Evolutionary conservation across 2,329 filamentous ascomycete genomes (phyloP), one percentile per base, ranked within the genome.

Genomic region (Aspergillus ochraceus): DNA sequence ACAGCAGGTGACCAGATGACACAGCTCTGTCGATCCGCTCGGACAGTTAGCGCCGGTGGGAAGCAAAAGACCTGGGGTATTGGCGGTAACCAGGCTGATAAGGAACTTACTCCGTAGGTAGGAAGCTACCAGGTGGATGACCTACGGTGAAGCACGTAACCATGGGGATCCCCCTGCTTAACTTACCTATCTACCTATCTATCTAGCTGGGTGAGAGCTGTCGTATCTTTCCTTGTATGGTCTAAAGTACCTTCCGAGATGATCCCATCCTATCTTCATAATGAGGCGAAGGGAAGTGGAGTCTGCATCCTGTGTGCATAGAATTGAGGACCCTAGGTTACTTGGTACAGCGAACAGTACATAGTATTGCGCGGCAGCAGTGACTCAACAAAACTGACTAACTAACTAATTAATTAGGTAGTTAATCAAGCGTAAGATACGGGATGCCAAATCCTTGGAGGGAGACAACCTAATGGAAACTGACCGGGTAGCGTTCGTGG

Each of bases 1-100:
- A 66, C 60, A 57, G 30, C 61, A 58, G 60, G 61, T 68, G 67
- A 67, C 64, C 66, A 59, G 54, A 63, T 59, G 54, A 60, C 59
- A 60, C 62, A 64, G 63, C 58, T 59, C 57, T 54, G 57, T 60
- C 45, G 45, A 47, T 47, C 45, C 45, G 45, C 22, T 39, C 39
- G 42, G 36, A 50, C 52, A 32, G 47, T 24, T 47, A 55, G 26
- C 53, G 62, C 57, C 59, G 58, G 64, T 52, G 56, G 69, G 68
- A 60, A 10, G 8, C 26, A 9, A 32, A 46, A 52, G 49, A 52
- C 49, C 57, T 59, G 57, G 57, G 57, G 57, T 55, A 59, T 59
- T 59, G 54, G 54, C 52, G 52, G 52, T 53, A 53, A 39, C 12
- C 10, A 17, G 32, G 32, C 32, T 36, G 32, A 36, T 36, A 36